Percentiles rank a stretch among this genome's conserved stretches.
Conservation (phyloP, 1,284 basidiomycete genomes). For the Earliella scabrosa region DNA sequence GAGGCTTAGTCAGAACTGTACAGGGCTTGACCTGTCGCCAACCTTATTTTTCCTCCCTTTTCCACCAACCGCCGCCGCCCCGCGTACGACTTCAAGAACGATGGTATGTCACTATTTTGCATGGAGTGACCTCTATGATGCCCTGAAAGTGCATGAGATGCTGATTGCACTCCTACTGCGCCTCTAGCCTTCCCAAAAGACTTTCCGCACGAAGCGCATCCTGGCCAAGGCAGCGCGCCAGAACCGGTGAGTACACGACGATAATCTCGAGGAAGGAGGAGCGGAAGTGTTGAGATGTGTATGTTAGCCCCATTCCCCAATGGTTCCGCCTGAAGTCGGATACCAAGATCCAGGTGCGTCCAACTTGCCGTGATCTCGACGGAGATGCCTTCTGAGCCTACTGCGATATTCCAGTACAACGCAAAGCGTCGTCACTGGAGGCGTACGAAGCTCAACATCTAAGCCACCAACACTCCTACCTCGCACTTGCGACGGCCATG, state of each 20-base stretch:
- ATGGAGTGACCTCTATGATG: too few species aligned
- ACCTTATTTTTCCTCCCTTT: conserved; percentile 40
- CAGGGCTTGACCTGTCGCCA: conserved; percentile 31
- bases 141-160: too few species aligned
- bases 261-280: neutral
- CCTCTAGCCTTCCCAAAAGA: conserved; percentile 93
- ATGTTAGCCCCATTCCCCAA: conserved; percentile 87
- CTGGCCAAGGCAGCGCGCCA: conserved; percentile 96
- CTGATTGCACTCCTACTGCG: neutral
- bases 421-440: conserved; percentile 95
- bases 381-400: neutral
- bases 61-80: conserved; percentile 32
- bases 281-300: conserved; percentile 10
- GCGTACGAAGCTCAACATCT: conserved; percentile 94
- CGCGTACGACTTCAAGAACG: conserved; percentile 36
- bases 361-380: neutral
- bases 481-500: conserved; percentile 4
- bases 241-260: conserved; percentile 77
- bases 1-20: conserved; percentile 44
- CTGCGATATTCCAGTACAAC: conserved; percentile 66
- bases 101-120: conserved; percentile 39
- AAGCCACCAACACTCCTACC: conserved; percentile 37
- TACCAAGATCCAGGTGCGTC: conserved; percentile 90
- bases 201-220: conserved; percentile 95
- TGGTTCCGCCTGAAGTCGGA: conserved; percentile 99